Conservation (phyloP, 208 protist species). For the Acanthamoeba castellanii region DNA sequence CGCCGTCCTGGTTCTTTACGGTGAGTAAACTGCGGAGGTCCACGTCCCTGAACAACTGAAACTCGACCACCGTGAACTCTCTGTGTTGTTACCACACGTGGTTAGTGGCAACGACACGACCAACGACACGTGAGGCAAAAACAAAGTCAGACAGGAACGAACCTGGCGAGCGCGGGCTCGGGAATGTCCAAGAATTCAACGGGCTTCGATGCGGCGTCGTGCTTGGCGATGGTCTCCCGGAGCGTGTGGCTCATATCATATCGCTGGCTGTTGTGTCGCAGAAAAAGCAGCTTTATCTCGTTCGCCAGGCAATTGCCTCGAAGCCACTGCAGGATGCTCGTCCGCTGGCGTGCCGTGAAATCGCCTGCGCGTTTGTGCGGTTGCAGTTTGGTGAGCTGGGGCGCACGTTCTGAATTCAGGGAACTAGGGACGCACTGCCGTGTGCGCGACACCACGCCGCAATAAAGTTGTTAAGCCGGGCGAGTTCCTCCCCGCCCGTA, state of each 20-base stretch:
- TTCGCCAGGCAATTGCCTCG: neutral
- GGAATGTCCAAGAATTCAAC: constrained; percentile 56
- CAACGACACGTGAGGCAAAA: no score
- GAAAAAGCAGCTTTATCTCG: constrained; percentile 39
- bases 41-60: neutral
- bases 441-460: constrained; percentile 2
- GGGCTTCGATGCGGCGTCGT: neutral
- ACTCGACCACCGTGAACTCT: constrained; percentile 44
- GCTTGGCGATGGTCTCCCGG: neutral
- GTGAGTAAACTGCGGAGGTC: constrained; percentile 2
- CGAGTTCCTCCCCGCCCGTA: neutral
- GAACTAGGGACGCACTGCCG: neutral
- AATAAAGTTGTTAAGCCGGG: neutral
- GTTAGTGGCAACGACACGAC: neutral
- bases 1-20: neutral
- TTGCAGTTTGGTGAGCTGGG: neutral
- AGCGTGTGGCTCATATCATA: neutral
- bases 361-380: neutral
- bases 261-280: neutral
- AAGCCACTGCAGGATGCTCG: neutral
- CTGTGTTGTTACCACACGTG: neutral
- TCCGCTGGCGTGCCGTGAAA: neutral
- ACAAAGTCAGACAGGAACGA: no score
- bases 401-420: neutral
- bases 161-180: neutral